Evolutionary conservation across 805 yeast species (phyloP), one percentile per base, ranked within the genome.

Genomic region (Metschnikowia baotianmanensis): DNA sequence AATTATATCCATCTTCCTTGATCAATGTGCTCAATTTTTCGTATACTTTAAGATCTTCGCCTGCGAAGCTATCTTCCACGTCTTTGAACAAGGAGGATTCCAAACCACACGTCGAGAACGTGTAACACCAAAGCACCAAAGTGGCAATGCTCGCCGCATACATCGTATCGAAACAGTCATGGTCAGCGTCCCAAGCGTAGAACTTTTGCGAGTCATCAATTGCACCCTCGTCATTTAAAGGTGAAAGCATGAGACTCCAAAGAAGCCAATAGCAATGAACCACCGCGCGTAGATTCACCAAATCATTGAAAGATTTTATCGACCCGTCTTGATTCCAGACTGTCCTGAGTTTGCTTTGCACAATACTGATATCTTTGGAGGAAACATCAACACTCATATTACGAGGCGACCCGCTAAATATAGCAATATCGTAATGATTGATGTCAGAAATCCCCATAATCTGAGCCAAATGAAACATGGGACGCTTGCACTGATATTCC

Each of bases 321-420:
- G 42, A 21, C 10, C 34, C 34, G 10, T 34, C 30, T 9, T 28
- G 5, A 20, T 38, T 32, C 74, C 73, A 69, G 37, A 68, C 61
- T 12, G 51, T 53, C 39, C 44, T 50, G 20, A 68, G 48, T 44
- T 68, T 67, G 12, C 59, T 46, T 40, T 59, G 69, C 5, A 66
- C 71, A 17, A 59, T 50, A 16, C 49, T 40, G 36, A 59, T 56
- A 43, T 69, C 74, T 36, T 67, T 65, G 22, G 48, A 36, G 1
- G 68, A 63, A 1, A 67, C 71, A 21, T 50, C 55, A 5, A 69
- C 74, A 45, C 71, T 66, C 26, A 65, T 58, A 52, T 89, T 75
- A 63, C 83, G 78, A 1, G 93, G 93, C 6, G 88, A 85, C 1
- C 96, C 96, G 2, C 90, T 82, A 58, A 71, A 82, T 5, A 85